Percentiles rank a stretch among this genome's conserved stretches.
Evolutionary conservation across 164 flowering plant species (phyloP).

Genomic region (Cinnamomum chago): DNA sequence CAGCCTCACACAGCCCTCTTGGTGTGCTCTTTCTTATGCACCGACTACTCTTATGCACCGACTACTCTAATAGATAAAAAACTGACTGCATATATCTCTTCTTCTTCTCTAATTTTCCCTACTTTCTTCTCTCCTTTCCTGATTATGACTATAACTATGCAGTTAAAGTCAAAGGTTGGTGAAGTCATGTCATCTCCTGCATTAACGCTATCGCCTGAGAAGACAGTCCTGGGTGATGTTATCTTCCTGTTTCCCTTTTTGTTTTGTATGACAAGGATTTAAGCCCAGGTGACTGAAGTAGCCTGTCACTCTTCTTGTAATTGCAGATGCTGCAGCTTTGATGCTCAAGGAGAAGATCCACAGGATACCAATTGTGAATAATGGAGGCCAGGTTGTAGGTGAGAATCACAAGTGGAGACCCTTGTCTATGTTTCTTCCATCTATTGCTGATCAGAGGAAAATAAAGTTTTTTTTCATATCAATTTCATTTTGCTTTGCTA

Average conservation of each 20-base stretch:
- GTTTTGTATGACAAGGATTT: not conserved
- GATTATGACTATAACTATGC: conserved; percentile 2
- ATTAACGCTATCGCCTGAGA: conserved; percentile 21
- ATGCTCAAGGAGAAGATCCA: conserved; percentile 32
- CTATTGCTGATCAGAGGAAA: not conserved
- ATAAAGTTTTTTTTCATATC: not conserved
- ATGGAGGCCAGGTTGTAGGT: conserved; percentile 28
- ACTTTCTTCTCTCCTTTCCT: not conserved
- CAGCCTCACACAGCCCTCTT: too few species aligned
- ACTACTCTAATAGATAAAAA: too few species aligned
- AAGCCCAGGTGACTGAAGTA: not conserved
- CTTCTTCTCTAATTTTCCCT: not conserved
- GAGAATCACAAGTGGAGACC: conserved; percentile 5
- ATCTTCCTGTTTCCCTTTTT: not conserved
- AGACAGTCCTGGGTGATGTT: conserved; percentile 23
- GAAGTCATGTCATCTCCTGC: conserved; percentile 31
- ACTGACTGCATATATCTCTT: not conserved
- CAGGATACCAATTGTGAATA: conserved; percentile 33
- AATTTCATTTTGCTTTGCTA: not conserved
- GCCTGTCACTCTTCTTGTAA: not conserved
- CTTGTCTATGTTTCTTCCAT: not conserved
- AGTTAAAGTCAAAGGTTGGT: conserved; percentile 26
- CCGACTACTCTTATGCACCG: too few species aligned
- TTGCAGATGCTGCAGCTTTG: conserved; percentile 31
- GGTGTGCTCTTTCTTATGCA: too few species aligned